Base-by-base conservation (phyloP, 2,329 filamentous ascomycete species). In the Fusarium pseudocircinatum region DNA sequence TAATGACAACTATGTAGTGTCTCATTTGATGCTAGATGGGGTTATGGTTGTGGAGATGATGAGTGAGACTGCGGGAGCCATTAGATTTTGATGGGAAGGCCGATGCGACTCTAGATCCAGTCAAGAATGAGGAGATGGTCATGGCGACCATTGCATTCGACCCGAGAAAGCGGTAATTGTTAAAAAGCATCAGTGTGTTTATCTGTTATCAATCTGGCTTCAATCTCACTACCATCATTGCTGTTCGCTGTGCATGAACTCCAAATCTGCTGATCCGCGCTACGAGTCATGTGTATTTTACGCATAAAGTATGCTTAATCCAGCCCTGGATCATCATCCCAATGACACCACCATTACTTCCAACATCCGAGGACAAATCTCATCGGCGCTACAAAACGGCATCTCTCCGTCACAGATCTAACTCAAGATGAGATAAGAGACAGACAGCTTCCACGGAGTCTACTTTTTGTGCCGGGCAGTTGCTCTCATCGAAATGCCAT, bases 381-480 rank as follows among this genome's bases (percentile, higher is more conserved):
- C 16, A 30, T 57, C 16, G 24, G 50, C 26, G 34, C 56, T 26
- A 20, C 34, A 18, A n/a, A 22, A 22, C 60, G n/a, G 37, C n/a
- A 56, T 1, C 6, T 36, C 7, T 14, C 30, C 28, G 36, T 28
- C 20, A 50, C 44, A 50, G 36, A 34, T 52, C 30, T n/a, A 53
- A 44, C 24, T 40, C 15, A 13, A 47, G 28, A 54, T 15, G 26
- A 43, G 32, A 46, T 47, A 44, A 47, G 24, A 42, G 10, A 22
- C 36, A 43, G 30, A 42, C 36, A 32, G 7, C 28, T 26, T 42
- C 7, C 4, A 28, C 70, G 70, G 70, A 60, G n/a, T 36, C 70
- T 73, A 73, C 37, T 74, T 73, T 47, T 46, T 56, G n/a, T 15
- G 22, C 67, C 70, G 70, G 13, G 9, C 11, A 10, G 4, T 57